Base-by-base conservation (phyloP, 306 rosid genomes). In the Acacia confusa region DNA sequence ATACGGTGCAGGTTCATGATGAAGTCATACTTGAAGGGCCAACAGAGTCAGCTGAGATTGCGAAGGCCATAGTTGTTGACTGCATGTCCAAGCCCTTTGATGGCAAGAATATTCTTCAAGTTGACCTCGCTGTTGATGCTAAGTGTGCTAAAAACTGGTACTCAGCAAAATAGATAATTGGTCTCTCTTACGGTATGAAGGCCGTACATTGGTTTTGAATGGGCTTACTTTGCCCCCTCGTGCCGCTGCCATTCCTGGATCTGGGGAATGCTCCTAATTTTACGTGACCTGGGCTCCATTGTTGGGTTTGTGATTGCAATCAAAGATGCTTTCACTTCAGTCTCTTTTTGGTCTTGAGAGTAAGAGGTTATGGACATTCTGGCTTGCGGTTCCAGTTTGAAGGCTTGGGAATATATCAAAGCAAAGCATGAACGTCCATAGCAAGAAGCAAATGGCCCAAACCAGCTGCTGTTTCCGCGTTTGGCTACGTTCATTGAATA, bases 11-110 rank as follows among this genome's bases (percentile, higher is more conserved):
- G 98, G 97, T 94, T 82, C 98, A 92, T 80, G 99, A 95, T 83
- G 98, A 95, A 90, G 97, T 93, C 78, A 95, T 95, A 80, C 85
- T 95, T 85, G 99, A 95, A 90, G 99, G 99, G 72, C 99, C 99
- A 43, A 86, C 89, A 2, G 96, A 92, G 52, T 89, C 97, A 0
- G 97, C 94, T 0, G 94, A 92, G 85, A 85, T 87, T 50, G 99
- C 99, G 0, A 95, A 93, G 91, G 89, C 89, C 78, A 87, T 95
- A 85, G 98, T 95, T 72, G 88, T 89, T 25, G 92, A 95, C 22
- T 95, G 98, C 88, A 95, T 95, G 99, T 78, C 93, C 16, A 90
- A 92, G 58, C 99, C 99, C 79, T 93, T 95, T 77, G 55, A 84
- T 32, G 98, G 97, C 47, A 75, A 79, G 80, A 95, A 95, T 70